Evolutionary conservation across 2,329 filamentous ascomycete species (phyloP), one percentile per base, ranked within the genome.

Genomic region (Fusarium stilboides): DNA sequence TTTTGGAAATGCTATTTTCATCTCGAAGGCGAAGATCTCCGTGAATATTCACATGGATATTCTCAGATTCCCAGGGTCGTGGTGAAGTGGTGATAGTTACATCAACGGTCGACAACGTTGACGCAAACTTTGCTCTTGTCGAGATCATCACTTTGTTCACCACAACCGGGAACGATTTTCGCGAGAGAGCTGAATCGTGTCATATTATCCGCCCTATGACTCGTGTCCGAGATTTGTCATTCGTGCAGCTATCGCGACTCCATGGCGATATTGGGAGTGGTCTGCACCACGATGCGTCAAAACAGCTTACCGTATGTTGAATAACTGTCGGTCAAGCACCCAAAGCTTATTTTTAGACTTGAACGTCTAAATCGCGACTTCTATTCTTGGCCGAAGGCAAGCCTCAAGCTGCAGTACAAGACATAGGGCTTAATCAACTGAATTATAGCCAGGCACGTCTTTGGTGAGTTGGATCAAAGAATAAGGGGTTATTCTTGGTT

Each of bases 1-100:
- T 69, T 69, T 69, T 70, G 62, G 67, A 68, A 59, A 39, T 69
- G 49, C 67, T 69, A 70, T 69, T 68, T 64, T 70, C 47, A 55
- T 59, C 34, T 62, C 43, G 26, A 52, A 51, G 40, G 28, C 43
- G 52, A 51, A 45, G 57, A 69, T 69, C 66, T 54, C 17, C 8
- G 57, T 57, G 26, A 26, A 42, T 37, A 51, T 49, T 28, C 33
- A 20, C 46, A 47, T 52, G 37, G 51, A 42, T 52, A 17, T 22
- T 55, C 10, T 31, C 49, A 45, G 43, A 52, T 39, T 46, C 39
- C 31, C 39, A 55, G 31, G 52, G 66, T 55, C 34, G 45, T 28
- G 19, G 34, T 39, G 24, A 37, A 43, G 51, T 46, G 31, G 51
- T 51, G 55, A 54, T 69, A 36, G 51, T 53, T 40, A 49, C 47